Conservation (phyloP, 768 basidiomycete genomes). For the Goffeauzyma gilvescens region DNA sequence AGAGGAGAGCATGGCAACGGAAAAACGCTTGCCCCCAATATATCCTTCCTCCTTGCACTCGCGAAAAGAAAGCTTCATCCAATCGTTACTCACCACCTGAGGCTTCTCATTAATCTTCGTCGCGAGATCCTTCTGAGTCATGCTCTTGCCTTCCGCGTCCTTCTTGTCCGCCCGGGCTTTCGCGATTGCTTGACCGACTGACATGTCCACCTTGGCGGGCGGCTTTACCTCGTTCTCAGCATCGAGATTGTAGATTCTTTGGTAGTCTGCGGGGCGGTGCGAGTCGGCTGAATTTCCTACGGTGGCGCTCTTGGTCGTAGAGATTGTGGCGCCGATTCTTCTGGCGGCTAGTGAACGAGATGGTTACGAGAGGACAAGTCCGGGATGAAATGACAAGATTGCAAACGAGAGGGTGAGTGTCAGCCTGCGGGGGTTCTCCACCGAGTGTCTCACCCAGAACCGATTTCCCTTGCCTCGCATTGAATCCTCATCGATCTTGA, state of each 20-base stretch:
- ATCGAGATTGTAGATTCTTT: slow-evolving; percentile 80
- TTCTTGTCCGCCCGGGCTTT: slow-evolving; percentile 56
- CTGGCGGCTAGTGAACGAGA: not conserved
- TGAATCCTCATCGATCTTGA: too few relatives aligned
- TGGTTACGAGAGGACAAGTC: not conserved
- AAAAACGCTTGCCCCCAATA: not conserved
- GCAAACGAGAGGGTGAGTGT: too few relatives aligned
- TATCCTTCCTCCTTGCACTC: not conserved
- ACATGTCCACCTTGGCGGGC: slow-evolving; percentile 48
- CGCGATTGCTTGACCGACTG: slow-evolving; percentile 51
- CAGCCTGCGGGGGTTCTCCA: too few relatives aligned
- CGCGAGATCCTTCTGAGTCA: slow-evolving; percentile 83
- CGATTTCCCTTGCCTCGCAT: too few relatives aligned
- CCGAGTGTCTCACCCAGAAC: too few relatives aligned
- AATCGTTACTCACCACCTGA: slow-evolving; percentile 26
- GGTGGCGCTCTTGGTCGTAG: too few relatives aligned
- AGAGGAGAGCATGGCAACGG: not conserved
- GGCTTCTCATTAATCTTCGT: slow-evolving; percentile 87
- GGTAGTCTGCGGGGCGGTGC: slow-evolving; percentile 53
- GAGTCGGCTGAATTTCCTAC: not conserved
- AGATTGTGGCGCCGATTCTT: too few relatives aligned
- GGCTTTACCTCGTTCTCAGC: slow-evolving; percentile 90
- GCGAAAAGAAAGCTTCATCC: not conserved
- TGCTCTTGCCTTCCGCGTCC: slow-evolving; percentile 31
- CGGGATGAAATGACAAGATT: too few relatives aligned